Percentiles rank a stretch among this genome's conserved stretches.
These are phyloP conservation scores for Colletotrichum sansevieriae DNA, from an alignment of 2,329 filamentous ascomycete species.

Conservation along the genomic window DNA sequence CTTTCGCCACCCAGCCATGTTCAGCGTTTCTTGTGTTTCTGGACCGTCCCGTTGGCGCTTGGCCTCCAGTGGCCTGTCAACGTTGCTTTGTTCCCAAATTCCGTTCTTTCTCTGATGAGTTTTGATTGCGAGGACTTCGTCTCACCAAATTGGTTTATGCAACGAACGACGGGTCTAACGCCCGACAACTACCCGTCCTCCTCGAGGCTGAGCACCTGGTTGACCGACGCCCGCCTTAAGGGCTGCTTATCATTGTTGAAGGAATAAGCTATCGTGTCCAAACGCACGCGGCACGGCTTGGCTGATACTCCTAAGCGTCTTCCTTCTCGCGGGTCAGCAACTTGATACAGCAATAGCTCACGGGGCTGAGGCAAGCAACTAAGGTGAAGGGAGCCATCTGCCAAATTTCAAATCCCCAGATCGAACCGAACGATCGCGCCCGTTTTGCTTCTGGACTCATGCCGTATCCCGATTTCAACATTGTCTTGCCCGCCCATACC, in stretches of 20 bases:
- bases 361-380: constrained; percentile 20
- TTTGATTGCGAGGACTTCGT: constrained; percentile 1
- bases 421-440: not conserved
- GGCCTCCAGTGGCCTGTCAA: not conserved
- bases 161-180: constrained; percentile 7
- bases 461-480: no score
- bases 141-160: constrained; percentile 9
- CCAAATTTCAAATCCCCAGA: not conserved
- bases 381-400: not conserved
- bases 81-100: constrained; percentile 5
- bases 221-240: constrained; percentile 13
- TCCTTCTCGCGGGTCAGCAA: constrained; percentile 9
- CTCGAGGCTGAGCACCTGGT: constrained; percentile 30
- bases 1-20: no score
- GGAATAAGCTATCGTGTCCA: not conserved
- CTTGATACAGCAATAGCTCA: constrained; percentile 18
- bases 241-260: constrained; percentile 11
- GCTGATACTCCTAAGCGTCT: constrained; percentile 31
- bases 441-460: not conserved
- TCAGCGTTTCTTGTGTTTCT: constrained; percentile 9
- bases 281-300: constrained; percentile 27
- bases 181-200: constrained; percentile 2
- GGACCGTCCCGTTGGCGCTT: constrained; percentile 14
- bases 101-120: not conserved
- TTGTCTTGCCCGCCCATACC: no score